These are phyloP conservation scores for Suillus discolor DNA, from an alignment of 768 basidiomycete species.

Conservation along the genomic window DNA sequence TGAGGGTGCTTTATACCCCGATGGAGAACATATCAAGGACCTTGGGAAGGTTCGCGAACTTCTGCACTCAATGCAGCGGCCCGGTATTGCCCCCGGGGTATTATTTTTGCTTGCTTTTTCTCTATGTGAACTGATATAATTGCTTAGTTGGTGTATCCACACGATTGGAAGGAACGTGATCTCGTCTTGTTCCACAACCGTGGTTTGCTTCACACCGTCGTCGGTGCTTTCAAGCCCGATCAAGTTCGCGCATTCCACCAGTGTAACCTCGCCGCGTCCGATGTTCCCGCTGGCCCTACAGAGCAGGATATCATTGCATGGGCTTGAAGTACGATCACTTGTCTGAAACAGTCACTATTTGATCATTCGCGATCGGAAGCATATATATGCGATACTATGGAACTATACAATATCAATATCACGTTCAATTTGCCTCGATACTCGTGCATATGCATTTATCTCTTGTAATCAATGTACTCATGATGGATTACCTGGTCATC, in stretches of 20 bases:
- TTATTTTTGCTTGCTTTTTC: constrained; percentile 5
- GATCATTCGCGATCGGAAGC: background rate
- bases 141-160: constrained; percentile 76
- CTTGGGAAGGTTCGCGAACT: constrained; percentile 71
- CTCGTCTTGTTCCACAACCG: constrained; percentile 76
- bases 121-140: background rate
- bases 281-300: constrained; percentile 49
- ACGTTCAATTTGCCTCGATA: background rate
- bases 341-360: background rate
- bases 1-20: constrained; percentile 76
- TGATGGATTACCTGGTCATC: background rate
- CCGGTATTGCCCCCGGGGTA: constrained; percentile 81
- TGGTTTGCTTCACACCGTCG: constrained; percentile 67
- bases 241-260: constrained; percentile 56
- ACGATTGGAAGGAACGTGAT: constrained; percentile 78
- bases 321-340: constrained; percentile 33
- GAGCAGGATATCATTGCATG: constrained; percentile 46
- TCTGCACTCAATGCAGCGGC: constrained; percentile 85
- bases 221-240: constrained; percentile 58
- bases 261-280: constrained; percentile 59
- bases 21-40: constrained; percentile 77
- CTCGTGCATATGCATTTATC: background rate
- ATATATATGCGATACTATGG: background rate
- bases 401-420: background rate
- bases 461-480: constrained; percentile 2